Evolutionary conservation across 257 asterid genomes (phyloP), one percentile per base, ranked within the genome.

Genomic region (Vinca minor): DNA sequence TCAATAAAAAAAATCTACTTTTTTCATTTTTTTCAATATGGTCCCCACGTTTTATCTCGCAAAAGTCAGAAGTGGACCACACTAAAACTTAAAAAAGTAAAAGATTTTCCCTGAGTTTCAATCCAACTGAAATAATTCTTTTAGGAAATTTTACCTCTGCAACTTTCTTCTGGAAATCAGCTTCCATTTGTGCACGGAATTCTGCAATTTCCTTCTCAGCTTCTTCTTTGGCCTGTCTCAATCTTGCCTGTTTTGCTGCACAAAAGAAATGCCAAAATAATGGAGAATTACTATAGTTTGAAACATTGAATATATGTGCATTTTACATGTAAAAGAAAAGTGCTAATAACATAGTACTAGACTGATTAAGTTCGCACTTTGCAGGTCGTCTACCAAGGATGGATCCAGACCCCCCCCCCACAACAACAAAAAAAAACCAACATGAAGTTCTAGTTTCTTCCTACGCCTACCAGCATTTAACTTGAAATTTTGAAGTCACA

Each of bases 211-310:
- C 98, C 82, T 72, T 92, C 81, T 81, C 94, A 8, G 98, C 98
- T 70, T 92, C 98, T 63, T 89, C 95, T 72, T 89, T 92, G 45
- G 98, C 97, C 78, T 87, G 96, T 67, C 82, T 92, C 73, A 92
- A 53, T 75, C 97, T 85, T 55, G 89, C 89, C 74, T 78, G 95
- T 71, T 92, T 92, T 42, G 85, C 98, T 92, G 88, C 75, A 62
- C 46, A 59, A 36, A 54, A 61, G 46, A 68, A 38, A 64, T 6
- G 17, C 5, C 34, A 47, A 14, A 39, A 39, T 14, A 14, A 45
- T 2, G n/a, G 36, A 2, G n/a, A 29, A 53, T 7, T 20, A 5
- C n/a, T 18, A 20, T 59, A 25, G 23, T 12, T 36, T 17, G 18
- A 14, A 60, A 60, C 61, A 26, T 1, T 10, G 23, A 3, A 5